phyloP scores from a whole-genome alignment of 108 stramenopile genomes.

The Cyclotella cryptica region DNA sequence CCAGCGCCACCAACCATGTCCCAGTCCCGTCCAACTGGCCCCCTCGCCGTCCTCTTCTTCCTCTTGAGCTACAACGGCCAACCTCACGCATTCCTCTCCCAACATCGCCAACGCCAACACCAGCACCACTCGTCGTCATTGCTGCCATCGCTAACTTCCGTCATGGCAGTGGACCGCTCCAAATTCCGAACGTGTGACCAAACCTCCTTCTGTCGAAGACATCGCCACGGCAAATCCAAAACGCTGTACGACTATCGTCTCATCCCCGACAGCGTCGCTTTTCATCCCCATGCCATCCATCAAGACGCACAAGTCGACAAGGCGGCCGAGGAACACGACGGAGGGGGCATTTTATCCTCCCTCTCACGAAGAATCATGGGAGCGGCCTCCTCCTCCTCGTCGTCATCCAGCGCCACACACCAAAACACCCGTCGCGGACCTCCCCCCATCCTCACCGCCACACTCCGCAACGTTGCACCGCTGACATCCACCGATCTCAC shows the following conservation, averaged over 20 bases:
- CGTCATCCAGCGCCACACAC: constrained; percentile 35
- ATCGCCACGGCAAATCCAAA: constrained; percentile 71
- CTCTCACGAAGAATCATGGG: constrained; percentile 56
- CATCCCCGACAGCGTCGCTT: constrained; percentile 56
- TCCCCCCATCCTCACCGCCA: constrained; percentile 71
- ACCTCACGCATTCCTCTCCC: neutral
- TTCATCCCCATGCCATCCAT: constrained; percentile 10
- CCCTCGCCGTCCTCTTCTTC: constrained; percentile 1
- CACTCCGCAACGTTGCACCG: constrained; percentile 57
- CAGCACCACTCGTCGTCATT: neutral
- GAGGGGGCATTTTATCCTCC: constrained; percentile 28
- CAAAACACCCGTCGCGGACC: constrained; percentile 66
- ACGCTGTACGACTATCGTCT: constrained; percentile 70
- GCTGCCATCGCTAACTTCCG: constrained; percentile 1
- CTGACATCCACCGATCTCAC: constrained; percentile 63
- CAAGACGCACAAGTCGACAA: neutral
- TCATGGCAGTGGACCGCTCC: constrained; percentile 90
- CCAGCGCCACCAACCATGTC: too few relatives aligned
- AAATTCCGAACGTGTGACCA: constrained; percentile 98
- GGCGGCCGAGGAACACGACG: neutral
- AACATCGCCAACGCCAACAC: neutral
- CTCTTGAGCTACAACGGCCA: constrained; percentile 3
- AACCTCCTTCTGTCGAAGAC: constrained; percentile 97
- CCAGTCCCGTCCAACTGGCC: too few relatives aligned
- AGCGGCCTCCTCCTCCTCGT: neutral